These are phyloP conservation scores for Umbelopsis vinacea DNA, from an alignment of 192 early-diverging fungal genomes.

Conservation along the genomic window DNA sequence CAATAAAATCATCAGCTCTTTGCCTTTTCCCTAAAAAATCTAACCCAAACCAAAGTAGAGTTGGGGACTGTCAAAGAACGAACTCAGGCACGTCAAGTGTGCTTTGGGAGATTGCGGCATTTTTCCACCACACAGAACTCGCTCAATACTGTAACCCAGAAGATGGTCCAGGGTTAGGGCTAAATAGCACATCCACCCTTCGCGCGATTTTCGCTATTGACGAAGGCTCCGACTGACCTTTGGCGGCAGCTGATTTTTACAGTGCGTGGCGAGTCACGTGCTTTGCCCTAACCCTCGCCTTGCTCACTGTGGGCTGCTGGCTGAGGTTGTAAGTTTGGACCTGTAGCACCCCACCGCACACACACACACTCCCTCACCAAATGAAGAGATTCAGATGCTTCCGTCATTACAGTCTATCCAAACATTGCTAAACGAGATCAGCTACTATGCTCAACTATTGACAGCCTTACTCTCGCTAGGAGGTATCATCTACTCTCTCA, in stretches of 20 bases:
- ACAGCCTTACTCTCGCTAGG: slow-evolving; percentile 29
- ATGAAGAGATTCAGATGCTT: slow-evolving; percentile 17
- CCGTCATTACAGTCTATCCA: slow-evolving; percentile 21
- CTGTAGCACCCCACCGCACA: no score
- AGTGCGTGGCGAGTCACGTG: neutral
- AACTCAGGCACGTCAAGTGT: slow-evolving; percentile 14
- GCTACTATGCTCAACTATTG: slow-evolving; percentile 39
- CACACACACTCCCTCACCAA: neutral
- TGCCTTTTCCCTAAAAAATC: neutral
- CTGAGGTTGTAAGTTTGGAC: neutral
- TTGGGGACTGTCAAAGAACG: slow-evolving; percentile 20
- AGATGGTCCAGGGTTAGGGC: neutral
- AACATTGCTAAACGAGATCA: slow-evolving; percentile 10
- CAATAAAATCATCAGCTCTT: no score
- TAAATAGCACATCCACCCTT: neutral
- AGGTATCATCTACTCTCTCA: slow-evolving; percentile 28
- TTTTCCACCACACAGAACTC: neutral
- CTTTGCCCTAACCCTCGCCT: neutral
- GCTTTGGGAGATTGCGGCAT: slow-evolving; percentile 14
- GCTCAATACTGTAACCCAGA: no score
- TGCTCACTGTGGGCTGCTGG: neutral
- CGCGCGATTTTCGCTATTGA: slow-evolving; percentile 21
- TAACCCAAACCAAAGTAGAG: neutral
- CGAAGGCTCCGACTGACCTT: neutral
- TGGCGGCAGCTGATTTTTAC: neutral